Evolutionary conservation across 768 basidiomycete genomes (phyloP).

Genomic region (Pulveroboletus ravenelii): DNA sequence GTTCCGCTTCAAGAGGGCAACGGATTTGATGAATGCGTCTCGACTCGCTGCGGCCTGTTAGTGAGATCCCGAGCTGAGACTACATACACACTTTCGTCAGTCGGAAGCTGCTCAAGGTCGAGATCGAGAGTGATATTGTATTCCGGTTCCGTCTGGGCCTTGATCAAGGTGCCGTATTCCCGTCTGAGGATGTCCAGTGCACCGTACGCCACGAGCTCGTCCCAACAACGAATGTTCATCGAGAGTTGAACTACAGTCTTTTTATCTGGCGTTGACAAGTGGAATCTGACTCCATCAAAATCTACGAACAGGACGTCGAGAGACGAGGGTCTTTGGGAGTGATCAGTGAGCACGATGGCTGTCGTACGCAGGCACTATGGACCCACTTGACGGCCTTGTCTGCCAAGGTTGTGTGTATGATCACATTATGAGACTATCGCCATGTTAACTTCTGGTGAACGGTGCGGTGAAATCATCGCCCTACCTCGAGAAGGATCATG

Average conservation of each 20-base stretch:
- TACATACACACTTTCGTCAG: slow-evolving; percentile 60
- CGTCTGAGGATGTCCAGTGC: slow-evolving; percentile 72
- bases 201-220: slow-evolving; percentile 84
- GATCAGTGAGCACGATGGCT: slow-evolving; percentile 12
- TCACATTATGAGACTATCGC: slow-evolving; percentile 79
- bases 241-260: slow-evolving; percentile 82
- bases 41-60: slow-evolving; percentile 57
- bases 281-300: slow-evolving; percentile 95
- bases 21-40: slow-evolving; percentile 71
- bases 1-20: slow-evolving; percentile 87
- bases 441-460: slow-evolving; percentile 5
- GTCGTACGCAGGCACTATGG: not conserved
- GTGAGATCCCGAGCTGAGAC: not conserved
- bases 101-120: slow-evolving; percentile 81
- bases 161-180: slow-evolving; percentile 76
- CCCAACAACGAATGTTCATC: slow-evolving; percentile 98
- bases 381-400: slow-evolving; percentile 84
- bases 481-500: slow-evolving; percentile 87
- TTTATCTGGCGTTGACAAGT: slow-evolving; percentile 80
- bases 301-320: slow-evolving; percentile 97
- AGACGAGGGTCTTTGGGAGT: slow-evolving; percentile 66
- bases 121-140: slow-evolving; percentile 86
- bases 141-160: slow-evolving; percentile 70
- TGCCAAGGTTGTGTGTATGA: slow-evolving; percentile 83
- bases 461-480: not conserved